These are phyloP conservation scores for Mycena latifolia DNA, from an alignment of 768 basidiomycete species.

Conservation along the genomic window DNA sequence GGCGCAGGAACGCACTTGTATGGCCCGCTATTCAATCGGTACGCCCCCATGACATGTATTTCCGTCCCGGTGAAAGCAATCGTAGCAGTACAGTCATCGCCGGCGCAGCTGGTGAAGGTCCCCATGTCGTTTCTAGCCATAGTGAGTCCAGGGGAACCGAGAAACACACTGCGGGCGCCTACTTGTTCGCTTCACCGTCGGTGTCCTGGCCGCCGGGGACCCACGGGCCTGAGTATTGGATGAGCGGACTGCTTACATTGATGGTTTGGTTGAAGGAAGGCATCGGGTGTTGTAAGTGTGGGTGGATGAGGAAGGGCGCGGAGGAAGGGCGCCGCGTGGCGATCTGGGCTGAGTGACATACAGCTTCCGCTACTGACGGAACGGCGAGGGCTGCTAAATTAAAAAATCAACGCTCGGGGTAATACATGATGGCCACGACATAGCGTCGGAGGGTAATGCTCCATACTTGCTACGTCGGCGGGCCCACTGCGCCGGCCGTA, in stretches of 20 bases:
- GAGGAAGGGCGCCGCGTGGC: too few relatives aligned
- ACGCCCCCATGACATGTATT: constrained; percentile 20
- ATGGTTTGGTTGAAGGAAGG: constrained; percentile 1
- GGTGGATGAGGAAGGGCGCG: too few relatives aligned
- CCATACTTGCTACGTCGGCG: too few relatives aligned
- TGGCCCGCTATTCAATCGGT: neutral
- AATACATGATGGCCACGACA: too few relatives aligned
- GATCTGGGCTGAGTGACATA: too few relatives aligned
- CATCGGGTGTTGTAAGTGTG: constrained; percentile 1
- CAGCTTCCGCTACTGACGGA: too few relatives aligned
- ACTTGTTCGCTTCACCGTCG: constrained; percentile 8
- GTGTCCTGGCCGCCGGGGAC: constrained; percentile 6
- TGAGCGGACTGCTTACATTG: constrained; percentile 23
- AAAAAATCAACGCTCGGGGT: too few relatives aligned
- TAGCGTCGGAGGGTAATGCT: too few relatives aligned
- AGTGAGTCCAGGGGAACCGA: too few relatives aligned
- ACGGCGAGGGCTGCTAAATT: too few relatives aligned
- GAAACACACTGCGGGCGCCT: neutral
- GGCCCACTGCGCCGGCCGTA: too few relatives aligned
- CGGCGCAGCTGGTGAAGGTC: constrained; percentile 8
- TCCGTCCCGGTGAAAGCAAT: constrained; percentile 15
- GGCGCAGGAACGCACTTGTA: neutral
- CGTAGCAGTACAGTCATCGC: constrained; percentile 10
- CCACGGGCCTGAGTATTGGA: constrained; percentile 18
- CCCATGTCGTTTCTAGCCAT: constrained; percentile 4